Percentiles rank a stretch among this genome's conserved stretches.
phyloP scores from a whole-genome alignment of 768 basidiomycete species.

The Lyophyllum semitale region DNA sequence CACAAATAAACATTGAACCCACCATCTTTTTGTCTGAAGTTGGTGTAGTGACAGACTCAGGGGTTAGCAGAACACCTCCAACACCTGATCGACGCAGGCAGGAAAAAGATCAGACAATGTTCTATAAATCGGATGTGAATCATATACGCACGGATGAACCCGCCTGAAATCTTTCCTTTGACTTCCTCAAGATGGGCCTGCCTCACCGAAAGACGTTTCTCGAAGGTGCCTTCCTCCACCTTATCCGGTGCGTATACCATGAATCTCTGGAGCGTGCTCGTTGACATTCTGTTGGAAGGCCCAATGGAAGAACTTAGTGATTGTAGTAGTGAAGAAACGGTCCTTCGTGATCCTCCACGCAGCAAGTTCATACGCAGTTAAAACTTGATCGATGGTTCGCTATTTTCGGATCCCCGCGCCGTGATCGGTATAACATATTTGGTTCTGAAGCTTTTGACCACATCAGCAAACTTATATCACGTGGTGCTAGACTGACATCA shows the following conservation, averaged over 20 bases:
- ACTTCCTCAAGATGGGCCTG: slow-evolving; percentile 50
- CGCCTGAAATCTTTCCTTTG: slow-evolving; percentile 39
- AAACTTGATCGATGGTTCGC: not conserved
- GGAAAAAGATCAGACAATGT: not conserved
- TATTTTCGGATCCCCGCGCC: too few relatives aligned
- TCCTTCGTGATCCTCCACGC: not conserved
- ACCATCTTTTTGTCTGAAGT: slow-evolving; percentile 55
- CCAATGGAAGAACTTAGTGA: not conserved
- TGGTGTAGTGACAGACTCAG: slow-evolving; percentile 52
- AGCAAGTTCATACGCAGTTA: not conserved
- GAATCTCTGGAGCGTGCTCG: slow-evolving; percentile 32
- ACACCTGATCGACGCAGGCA: slow-evolving; percentile 40
- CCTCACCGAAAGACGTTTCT: slow-evolving; percentile 59
- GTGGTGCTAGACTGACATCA: not conserved
- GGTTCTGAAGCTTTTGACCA: too few relatives aligned
- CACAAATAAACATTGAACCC: slow-evolving; percentile 58
- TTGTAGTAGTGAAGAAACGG: not conserved
- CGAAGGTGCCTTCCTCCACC: slow-evolving; percentile 57
- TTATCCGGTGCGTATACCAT: slow-evolving; percentile 71
- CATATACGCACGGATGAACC: slow-evolving; percentile 53
- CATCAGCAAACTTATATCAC: too few relatives aligned
- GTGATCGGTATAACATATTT: not conserved
- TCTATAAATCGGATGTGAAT: not conserved
- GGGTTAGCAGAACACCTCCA: slow-evolving; percentile 59
- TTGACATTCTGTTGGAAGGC: not conserved